Percentiles rank a stretch among this genome's conserved stretches.
These are phyloP conservation scores for Entoloma clypeatum DNA, from an alignment of 1,284 basidiomycete genomes.

Conservation along the genomic window DNA sequence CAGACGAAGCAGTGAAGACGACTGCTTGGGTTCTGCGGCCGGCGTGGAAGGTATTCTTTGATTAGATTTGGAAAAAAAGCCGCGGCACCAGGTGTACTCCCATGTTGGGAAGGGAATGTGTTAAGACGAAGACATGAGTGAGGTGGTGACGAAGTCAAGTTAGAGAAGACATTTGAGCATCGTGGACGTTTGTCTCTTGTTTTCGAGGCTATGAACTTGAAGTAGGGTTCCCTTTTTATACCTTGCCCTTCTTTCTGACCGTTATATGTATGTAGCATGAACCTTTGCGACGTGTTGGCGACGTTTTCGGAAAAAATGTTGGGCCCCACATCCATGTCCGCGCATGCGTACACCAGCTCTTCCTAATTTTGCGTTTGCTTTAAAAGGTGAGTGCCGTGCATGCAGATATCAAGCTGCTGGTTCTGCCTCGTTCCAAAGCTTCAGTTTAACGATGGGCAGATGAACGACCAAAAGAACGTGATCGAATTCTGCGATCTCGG, in stretches of 20 bases:
- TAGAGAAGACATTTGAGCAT: constrained; percentile 94
- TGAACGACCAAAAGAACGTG: constrained; percentile 92
- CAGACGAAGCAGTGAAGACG: constrained; percentile 66
- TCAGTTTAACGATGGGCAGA: constrained; percentile 44
- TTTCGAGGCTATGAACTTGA: constrained; percentile 91
- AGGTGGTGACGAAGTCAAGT: constrained; percentile 77
- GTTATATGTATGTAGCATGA: constrained; percentile 68
- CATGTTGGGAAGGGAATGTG: constrained; percentile 99
- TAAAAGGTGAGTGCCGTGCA: constrained; percentile 93
- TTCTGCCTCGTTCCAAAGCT: constrained; percentile 76
- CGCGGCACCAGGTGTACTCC: constrained; percentile 94
- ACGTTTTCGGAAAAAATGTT: constrained; percentile 98
- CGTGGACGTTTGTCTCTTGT: constrained; percentile 96
- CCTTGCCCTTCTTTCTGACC: constrained; percentile 6
- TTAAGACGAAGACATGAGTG: constrained; percentile 90
- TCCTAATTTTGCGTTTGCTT: constrained; percentile 82
- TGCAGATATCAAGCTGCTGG: constrained; percentile 98
- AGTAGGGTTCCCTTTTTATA: constrained; percentile 43
- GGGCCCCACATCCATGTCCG: constrained; percentile 96
- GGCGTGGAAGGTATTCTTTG: constrained; percentile 96
- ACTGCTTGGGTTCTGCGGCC: constrained; percentile 67
- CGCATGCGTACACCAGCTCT: constrained; percentile 95
- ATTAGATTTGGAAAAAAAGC: constrained; percentile 93
- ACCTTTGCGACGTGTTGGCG: constrained; percentile 96
- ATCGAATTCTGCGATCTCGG: constrained; percentile 97